Evolutionary conservation across 768 basidiomycete genomes (phyloP), one percentile per base, ranked within the genome.

Genomic region (Grammothele lineata): DNA sequence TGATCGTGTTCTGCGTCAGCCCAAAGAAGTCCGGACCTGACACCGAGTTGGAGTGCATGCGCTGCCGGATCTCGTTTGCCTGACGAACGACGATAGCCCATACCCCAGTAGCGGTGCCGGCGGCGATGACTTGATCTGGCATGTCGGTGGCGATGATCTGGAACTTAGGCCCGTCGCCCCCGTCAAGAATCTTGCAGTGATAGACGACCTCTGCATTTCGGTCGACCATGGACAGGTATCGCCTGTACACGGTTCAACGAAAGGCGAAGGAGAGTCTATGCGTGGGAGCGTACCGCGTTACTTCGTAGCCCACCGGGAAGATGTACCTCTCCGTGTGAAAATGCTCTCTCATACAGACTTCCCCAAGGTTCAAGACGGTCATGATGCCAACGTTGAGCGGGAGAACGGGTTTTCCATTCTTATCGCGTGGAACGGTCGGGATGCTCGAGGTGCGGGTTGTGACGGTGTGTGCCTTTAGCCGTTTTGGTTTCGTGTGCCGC

Each of bases 11-110:
- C 64, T 91, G 85, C 3, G 85, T 85, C 14, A 92, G 71, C 8
- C 90, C 90, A 59, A 89, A 92, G 64, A 91, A 91, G 66, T 92
- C 89, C 12, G 89, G 89, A 0, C 89, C 89, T 2, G 89, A 92
- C 12, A 92, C 87, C 5, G 85, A 88, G 63, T 91, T 91, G 36
- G 84, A 87, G 59, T 91, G 89, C 53, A 87, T 84, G 12, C 87
- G 75, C 60, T 87, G 83, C 40, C 89, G 80, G 50, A 92, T 81
- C 35, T 77, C 75, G 59, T 91, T 92, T 1, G 90, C 89, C 41
- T 86, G 80, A 58, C 82, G 84, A 41, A 92, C 87, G 54, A 92
- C 86, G 55, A 74, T 80, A 4, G 85, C 82, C 89, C 89, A 92
- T 38, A 87, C 87, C 25, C 89, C 90, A 0, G 89, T 92, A 25